These are phyloP conservation scores for Phascolomyces articulosus DNA, from an alignment of 371 early-diverging fungal species.

Conservation along the genomic window DNA sequence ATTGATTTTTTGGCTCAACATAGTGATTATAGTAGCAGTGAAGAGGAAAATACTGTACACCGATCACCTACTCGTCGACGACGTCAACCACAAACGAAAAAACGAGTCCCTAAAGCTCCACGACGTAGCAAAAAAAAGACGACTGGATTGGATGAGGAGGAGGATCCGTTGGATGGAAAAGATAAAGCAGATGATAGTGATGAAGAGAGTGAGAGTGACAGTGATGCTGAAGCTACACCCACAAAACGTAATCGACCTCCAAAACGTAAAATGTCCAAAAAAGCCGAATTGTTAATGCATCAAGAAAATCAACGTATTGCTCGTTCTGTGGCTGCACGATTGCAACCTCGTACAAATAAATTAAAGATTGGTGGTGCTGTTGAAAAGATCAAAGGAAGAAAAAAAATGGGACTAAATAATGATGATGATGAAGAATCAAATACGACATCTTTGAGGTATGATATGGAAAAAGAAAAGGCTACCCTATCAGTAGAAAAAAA, in stretches of 20 bases:
- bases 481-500: no score
- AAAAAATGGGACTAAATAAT: neutral
- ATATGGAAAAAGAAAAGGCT: no score
- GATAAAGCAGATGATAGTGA: neutral
- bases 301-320: conserved; percentile 26
- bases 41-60: neutral
- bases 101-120: neutral
- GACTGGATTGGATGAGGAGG: neutral
- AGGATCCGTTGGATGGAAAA: neutral
- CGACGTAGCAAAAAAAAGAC: neutral
- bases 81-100: neutral
- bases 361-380: conserved; percentile 15
- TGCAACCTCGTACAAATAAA: conserved; percentile 19
- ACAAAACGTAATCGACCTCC: conserved; percentile 8
- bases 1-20: neutral
- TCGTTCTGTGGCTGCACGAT: conserved; percentile 15
- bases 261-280: conserved; percentile 15
- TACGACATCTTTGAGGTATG: no score
- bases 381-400: conserved; percentile 14
- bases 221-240: neutral
- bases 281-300: conserved; percentile 26
- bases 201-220: neutral
- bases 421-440: neutral
- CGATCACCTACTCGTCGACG: neutral
- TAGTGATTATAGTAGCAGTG: conserved; percentile 7